Evolutionary conservation across 2,329 filamentous ascomycete genomes (phyloP), one percentile per base, ranked within the genome.

Genomic region (Aureobasidium sp.): DNA sequence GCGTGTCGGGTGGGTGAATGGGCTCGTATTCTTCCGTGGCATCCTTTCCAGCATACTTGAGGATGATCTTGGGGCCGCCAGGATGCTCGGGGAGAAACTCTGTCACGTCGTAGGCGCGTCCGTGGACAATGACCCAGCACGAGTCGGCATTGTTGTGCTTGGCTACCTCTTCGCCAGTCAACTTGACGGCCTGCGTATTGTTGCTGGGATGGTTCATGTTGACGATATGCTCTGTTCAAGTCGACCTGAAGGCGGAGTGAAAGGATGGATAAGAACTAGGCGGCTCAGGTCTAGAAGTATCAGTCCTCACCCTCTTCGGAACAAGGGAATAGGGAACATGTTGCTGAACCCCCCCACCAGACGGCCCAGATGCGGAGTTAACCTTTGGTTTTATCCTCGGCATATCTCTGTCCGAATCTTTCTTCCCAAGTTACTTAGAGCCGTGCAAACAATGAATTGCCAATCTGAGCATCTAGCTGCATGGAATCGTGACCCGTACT

Each of bases 1-100:
- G 84, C 0, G 91, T 96, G 76, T 96, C 92, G 15, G 89, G 90
- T 2, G 92, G 92, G 74, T 88, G 86, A 66, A 97, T 94, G 39
- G 91, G 91, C 52, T 95, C 91, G 76, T 90, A 97, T 71, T 91
- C 91, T 73, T 92, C 89, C 39, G 91, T 95, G 42, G 91, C 91
- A 80, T 97, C 92, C 80, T 93, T 95, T 69, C 92, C 91, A 34
- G 92, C 92, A 77, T 97, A 96, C 78, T 96, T 96, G 67, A 99
- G 83, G 70, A 99, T 97, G 74, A 97, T 95, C 72, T 93, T 94
- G 67, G 86, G 82, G 41, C 90, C 92, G 64, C 92, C 92, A 27
- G 92, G 92, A 71, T 96, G 91, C 74, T 96, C 90, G 34, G 89
- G 88, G n/a, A 95, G 76, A 73, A 94, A 94, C 49, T 92, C 89